Conservation (phyloP, 768 basidiomycete genomes). For the Lactarius akahatsu region DNA sequence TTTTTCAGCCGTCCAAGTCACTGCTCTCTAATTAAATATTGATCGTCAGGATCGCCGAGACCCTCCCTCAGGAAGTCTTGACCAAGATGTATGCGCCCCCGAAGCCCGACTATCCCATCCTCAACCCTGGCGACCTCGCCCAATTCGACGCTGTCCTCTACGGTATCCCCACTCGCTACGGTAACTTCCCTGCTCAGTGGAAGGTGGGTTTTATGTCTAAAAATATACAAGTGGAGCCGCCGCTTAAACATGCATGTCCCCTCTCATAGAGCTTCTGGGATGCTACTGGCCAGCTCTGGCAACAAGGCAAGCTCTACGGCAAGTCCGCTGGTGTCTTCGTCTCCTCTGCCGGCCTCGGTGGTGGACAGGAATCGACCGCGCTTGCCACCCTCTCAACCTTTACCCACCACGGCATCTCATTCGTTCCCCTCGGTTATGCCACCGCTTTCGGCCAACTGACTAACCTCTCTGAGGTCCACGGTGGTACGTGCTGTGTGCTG, state of each 20-base stretch:
- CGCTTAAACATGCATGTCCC: constrained; percentile 1
- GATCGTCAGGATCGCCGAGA: constrained; percentile 67
- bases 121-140: constrained; percentile 53
- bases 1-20: not conserved
- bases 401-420: constrained; percentile 70
- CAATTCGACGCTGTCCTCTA: constrained; percentile 72
- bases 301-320: constrained; percentile 56
- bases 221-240: not conserved
- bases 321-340: constrained; percentile 78
- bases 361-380: constrained; percentile 73
- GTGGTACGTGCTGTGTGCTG: constrained; percentile 45
- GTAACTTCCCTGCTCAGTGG: constrained; percentile 77
- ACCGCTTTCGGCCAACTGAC: constrained; percentile 44
- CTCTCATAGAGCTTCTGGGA: constrained; percentile 67
- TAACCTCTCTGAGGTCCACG: constrained; percentile 51
- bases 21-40: not conserved
- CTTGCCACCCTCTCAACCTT: constrained; percentile 55
- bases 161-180: constrained; percentile 80
- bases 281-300: constrained; percentile 67
- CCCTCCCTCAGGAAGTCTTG: constrained; percentile 67
- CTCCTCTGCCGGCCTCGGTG: constrained; percentile 68
- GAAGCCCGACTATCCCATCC: constrained; percentile 69
- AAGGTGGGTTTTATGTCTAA: constrained; percentile 46
- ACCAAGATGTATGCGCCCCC: constrained; percentile 66
- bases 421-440: constrained; percentile 72